Base-by-base conservation (phyloP, 176 grass and related monocot genomes). In the Pontederia paniculata region DNA sequence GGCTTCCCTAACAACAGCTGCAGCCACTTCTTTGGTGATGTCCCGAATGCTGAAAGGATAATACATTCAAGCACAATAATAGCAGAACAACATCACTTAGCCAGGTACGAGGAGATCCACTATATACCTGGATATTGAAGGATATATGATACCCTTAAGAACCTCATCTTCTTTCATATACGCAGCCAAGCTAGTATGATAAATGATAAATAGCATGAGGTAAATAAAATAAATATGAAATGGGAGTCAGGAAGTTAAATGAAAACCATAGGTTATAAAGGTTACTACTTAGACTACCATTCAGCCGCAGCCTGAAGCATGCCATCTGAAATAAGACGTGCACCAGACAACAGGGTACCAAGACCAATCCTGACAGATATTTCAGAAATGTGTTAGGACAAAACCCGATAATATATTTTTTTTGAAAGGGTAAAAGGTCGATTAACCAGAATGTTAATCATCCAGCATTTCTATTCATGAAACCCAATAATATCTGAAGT, bases 221-320 rank as follows among this genome's bases (percentile, higher is more conserved):
- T n/a, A 21, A 23, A 45, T 9, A 73, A 65, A 71, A 73, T 62
- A 54, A 64, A 70, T 73, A 20, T 54, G 73, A 21, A 41, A 52
- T 17, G 31, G 21, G 0, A 8, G 22, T 42, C 67, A 44, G 25
- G 22, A 53, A 54, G 17, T 49, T 71, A 51, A 47, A 60, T 37
- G 10, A 42, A 0, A 76, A 62, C 22, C 1, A 73, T 9, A 63
- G 20, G 28, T 65, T n/a, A 70, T 74, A 43, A 57, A 23, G 69
- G 21, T 81, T 65, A 44, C 15, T 48, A 41, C 51, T n/a, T n/a
- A n/a, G 60, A 57, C 23, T 81, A 98, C 93, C 86, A 82, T 77
- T 98, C 86, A 52, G 93, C 80, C 45, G 86, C 93, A 66, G 83
- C 80, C 71, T 91, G 93, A 54, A 98, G 86, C 93, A 98, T 98